Conservation (phyloP, 441 rosid genomes). For the Capsella rubella region DNA sequence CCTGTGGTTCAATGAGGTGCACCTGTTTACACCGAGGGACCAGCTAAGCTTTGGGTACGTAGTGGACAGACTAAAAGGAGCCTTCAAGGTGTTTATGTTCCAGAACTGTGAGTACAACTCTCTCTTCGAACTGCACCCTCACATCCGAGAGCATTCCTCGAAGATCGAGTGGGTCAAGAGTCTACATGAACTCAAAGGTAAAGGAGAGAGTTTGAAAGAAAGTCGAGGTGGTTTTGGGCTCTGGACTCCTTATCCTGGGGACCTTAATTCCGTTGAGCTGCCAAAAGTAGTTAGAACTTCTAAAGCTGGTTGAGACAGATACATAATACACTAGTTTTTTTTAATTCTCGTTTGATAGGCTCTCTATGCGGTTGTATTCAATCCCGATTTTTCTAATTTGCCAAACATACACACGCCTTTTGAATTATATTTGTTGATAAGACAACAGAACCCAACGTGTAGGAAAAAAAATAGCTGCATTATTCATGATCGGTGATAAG, state of each 20-base stretch:
- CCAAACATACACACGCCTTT: not conserved
- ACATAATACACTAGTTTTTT: slow-evolving; percentile 6
- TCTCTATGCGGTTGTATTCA: not conserved
- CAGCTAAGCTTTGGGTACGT: slow-evolving; percentile 95
- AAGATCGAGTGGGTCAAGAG: slow-evolving; percentile 94
- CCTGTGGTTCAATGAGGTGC: slow-evolving; percentile 96
- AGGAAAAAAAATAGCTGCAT: not conserved
- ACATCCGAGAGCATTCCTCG: slow-evolving; percentile 94
- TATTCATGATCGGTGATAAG: slow-evolving; percentile 3
- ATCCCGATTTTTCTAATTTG: slow-evolving; percentile 13
- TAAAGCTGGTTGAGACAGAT: slow-evolving; percentile 78
- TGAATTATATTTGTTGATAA: too few relatives aligned
- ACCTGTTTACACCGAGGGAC: slow-evolving; percentile 94
- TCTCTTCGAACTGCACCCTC: slow-evolving; percentile 81
- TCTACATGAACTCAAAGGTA: slow-evolving; percentile 71
- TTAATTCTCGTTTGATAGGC: slow-evolving; percentile 5
- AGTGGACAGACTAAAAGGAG: slow-evolving; percentile 68
- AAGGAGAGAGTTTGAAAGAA: slow-evolving; percentile 85
- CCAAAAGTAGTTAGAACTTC: slow-evolving; percentile 81
- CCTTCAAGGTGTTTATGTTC: slow-evolving; percentile 86
- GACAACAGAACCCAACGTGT: too few relatives aligned
- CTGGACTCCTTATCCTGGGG: slow-evolving; percentile 94
- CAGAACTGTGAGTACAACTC: slow-evolving; percentile 96
- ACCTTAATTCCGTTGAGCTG: slow-evolving; percentile 71
- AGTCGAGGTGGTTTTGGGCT: slow-evolving; percentile 91